Percentiles rank a stretch among this genome's conserved stretches.
phyloP scores from a whole-genome alignment of 352 stramenopile genomes.

The Phytophthora quininea region DNA sequence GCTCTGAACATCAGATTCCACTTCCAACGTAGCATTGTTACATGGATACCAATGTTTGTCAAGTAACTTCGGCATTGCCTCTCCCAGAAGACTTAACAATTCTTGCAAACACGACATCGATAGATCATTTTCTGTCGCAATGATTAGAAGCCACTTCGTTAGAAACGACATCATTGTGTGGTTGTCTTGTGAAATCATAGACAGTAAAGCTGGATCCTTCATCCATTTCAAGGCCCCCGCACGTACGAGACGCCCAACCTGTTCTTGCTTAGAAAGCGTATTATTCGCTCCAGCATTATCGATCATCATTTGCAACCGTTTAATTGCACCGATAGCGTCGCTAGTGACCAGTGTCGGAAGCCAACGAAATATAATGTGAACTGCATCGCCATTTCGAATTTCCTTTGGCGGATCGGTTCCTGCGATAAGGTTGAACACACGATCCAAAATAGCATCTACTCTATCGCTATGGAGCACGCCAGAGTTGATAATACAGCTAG shows the following conservation, averaged over 20 bases:
- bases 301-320: slow-evolving; percentile 53
- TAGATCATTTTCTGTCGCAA: slow-evolving; percentile 56
- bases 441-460: slow-evolving; percentile 45
- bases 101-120: slow-evolving; percentile 56
- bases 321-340: slow-evolving; percentile 37
- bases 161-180: slow-evolving; percentile 43
- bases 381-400: slow-evolving; percentile 65
- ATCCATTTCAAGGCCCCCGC: slow-evolving; percentile 70
- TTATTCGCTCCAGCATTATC: slow-evolving; percentile 44
- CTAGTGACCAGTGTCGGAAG: slow-evolving; percentile 42
- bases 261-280: slow-evolving; percentile 53
- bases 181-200: slow-evolving; percentile 36
- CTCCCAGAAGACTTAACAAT: slow-evolving; percentile 58
- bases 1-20: not conserved
- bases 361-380: slow-evolving; percentile 55
- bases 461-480: slow-evolving; percentile 48
- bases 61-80: slow-evolving; percentile 55
- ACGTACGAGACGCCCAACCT: slow-evolving; percentile 49
- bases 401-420: slow-evolving; percentile 46
- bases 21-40: not conserved
- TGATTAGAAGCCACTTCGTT: slow-evolving; percentile 43
- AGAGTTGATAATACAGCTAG: slow-evolving; percentile 64
- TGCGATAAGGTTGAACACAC: slow-evolving; percentile 67
- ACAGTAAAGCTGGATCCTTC: slow-evolving; percentile 39
- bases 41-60: slow-evolving; percentile 23